Conservation (phyloP, 1,284 basidiomycete species). For the Leccinum brunneo-olivaceum region DNA sequence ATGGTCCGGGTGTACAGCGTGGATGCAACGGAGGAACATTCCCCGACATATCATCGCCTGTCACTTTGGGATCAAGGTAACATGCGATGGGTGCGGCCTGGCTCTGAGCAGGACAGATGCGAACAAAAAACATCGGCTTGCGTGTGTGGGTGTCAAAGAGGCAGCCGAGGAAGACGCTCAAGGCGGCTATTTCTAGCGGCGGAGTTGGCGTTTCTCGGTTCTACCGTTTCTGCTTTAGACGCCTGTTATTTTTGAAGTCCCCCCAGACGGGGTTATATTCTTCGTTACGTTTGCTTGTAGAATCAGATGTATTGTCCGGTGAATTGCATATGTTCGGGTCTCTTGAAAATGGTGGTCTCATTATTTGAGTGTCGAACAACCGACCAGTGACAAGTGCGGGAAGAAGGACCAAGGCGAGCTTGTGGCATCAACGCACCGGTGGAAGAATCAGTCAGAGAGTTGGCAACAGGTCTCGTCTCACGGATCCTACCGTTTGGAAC, state of each 20-base stretch:
- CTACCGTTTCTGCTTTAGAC: neutral
- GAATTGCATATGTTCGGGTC: no score
- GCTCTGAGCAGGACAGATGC: conserved; percentile 23
- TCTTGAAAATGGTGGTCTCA: no score
- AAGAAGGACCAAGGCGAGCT: conserved; percentile 39
- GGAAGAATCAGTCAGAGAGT: no score
- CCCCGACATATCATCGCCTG: conserved; percentile 23
- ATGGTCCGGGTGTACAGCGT: conserved; percentile 15
- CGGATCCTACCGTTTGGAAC: no score
- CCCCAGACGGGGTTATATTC: neutral
- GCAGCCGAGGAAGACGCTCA: conserved; percentile 1
- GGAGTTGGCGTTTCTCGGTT: conserved; percentile 10
- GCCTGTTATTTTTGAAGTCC: neutral
- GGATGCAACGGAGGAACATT: conserved; percentile 26
- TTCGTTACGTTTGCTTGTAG: no score
- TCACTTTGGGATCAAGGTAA: conserved; percentile 23
- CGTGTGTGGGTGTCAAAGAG: conserved; percentile 10
- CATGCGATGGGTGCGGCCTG: conserved; percentile 16
- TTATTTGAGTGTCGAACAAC: conserved; percentile 26
- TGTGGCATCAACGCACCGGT: neutral
- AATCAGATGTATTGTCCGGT: no score
- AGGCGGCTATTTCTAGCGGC: conserved; percentile 9
- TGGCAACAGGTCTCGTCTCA: no score
- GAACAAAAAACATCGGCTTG: conserved; percentile 18
- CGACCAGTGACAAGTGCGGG: conserved; percentile 26